phyloP scores from a whole-genome alignment of 352 stramenopile species.

The Globisporangium cederbergense region DNA sequence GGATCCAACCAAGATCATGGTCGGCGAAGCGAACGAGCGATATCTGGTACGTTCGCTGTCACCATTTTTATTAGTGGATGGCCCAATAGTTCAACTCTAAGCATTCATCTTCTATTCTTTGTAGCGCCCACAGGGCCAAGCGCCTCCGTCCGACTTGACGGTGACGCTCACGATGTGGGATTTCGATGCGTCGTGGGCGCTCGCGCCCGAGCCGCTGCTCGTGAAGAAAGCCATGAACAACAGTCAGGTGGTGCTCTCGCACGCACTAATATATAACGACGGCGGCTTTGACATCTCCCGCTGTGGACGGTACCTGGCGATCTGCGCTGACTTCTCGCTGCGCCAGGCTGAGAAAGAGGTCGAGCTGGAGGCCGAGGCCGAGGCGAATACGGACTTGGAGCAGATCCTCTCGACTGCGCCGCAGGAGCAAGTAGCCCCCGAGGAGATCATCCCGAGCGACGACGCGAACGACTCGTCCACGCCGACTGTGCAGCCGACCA shows the following conservation, averaged over 20 bases:
- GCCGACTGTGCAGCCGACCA: slow-evolving; percentile 30
- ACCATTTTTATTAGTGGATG: not conserved
- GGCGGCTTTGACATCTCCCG: slow-evolving; percentile 96
- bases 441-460: slow-evolving; percentile 54
- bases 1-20: slow-evolving; percentile 89
- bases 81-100: not conserved
- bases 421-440: slow-evolving; percentile 45
- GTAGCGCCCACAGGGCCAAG: slow-evolving; percentile 72
- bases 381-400: slow-evolving; percentile 70
- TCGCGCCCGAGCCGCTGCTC: slow-evolving; percentile 64
- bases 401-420: slow-evolving; percentile 63
- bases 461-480: slow-evolving; percentile 63
- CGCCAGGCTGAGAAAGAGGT: slow-evolving; percentile 86
- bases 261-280: slow-evolving; percentile 97
- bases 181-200: slow-evolving; percentile 86
- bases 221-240: slow-evolving; percentile 86
- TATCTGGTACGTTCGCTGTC: slow-evolving; percentile 54
- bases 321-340: slow-evolving; percentile 93
- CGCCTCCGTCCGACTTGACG: slow-evolving; percentile 81
- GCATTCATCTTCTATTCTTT: slow-evolving; percentile 2
- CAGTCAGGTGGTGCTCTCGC: slow-evolving; percentile 79
- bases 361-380: slow-evolving; percentile 74
- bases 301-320: slow-evolving; percentile 92
- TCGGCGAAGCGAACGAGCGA: slow-evolving; percentile 92
- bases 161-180: slow-evolving; percentile 95